These are phyloP conservation scores for Amanita subjunquillea DNA, from an alignment of 768 basidiomycete species.

Conservation along the genomic window DNA sequence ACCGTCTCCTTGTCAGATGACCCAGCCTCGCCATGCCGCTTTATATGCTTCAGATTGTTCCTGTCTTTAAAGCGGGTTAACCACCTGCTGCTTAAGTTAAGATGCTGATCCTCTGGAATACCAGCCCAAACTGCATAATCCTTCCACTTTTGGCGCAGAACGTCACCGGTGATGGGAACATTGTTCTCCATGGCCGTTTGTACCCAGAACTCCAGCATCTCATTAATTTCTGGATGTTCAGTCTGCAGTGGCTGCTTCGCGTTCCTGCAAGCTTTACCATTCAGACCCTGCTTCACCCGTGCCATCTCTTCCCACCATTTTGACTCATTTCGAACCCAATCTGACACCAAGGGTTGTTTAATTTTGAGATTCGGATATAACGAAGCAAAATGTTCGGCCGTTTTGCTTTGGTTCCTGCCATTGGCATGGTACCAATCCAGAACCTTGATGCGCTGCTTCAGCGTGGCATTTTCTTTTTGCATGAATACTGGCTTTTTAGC, in stretches of 20 bases:
- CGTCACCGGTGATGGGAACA: conserved; percentile 23
- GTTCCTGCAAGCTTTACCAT: conserved; percentile 11
- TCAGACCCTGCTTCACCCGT: too few species aligned
- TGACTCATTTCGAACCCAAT: neutral
- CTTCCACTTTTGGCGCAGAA: conserved; percentile 23
- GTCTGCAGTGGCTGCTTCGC: conserved; percentile 11
- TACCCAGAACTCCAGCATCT: conserved; percentile 27
- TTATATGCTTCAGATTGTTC: too few species aligned
- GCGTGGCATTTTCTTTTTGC: conserved; percentile 23
- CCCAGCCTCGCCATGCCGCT: too few species aligned
- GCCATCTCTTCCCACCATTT: neutral
- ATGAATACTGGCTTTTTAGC: too few species aligned
- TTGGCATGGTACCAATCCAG: conserved; percentile 25
- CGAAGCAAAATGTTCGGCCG: conserved; percentile 21
- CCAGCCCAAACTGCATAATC: conserved; percentile 20
- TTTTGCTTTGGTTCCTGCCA: conserved; percentile 19
- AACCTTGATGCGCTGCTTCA: conserved; percentile 23
- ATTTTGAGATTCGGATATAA: conserved; percentile 21
- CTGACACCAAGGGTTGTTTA: neutral
- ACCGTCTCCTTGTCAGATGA: too few species aligned
- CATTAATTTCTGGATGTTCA: conserved; percentile 20
- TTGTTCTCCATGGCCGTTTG: conserved; percentile 19
- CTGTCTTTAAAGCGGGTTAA: too few species aligned
- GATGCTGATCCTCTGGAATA: conserved; percentile 19
- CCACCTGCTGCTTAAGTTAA: conserved; percentile 21